These are phyloP conservation scores for Penicillium samsonianum DNA, from an alignment of 495 filamentous ascomycete species.

Conservation along the genomic window DNA sequence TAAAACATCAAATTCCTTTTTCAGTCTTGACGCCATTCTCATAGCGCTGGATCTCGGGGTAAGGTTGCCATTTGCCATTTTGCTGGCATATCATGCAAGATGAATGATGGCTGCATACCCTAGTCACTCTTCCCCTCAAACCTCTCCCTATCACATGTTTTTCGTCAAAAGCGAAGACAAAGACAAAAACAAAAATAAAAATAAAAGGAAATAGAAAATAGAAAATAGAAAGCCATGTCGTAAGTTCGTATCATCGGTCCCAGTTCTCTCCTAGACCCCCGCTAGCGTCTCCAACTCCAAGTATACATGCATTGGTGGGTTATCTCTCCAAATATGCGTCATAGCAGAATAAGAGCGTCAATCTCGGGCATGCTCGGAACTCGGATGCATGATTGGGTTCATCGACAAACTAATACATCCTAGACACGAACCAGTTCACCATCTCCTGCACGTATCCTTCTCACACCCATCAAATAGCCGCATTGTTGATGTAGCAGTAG, in stretches of 20 bases:
- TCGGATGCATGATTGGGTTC: background rate
- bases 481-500: background rate
- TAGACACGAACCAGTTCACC: background rate
- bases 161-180: background rate
- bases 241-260: background rate
- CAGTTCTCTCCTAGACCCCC: background rate
- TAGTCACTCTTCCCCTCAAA: background rate
- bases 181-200: background rate
- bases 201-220: background rate
- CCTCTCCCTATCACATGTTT: background rate
- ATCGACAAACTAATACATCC: background rate
- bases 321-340: background rate
- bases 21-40: background rate
- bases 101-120: background rate
- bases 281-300: background rate
- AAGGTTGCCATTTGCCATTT: background rate
- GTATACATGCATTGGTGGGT: background rate
- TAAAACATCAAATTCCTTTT: background rate
- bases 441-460: background rate
- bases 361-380: constrained; percentile 1
- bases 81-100: constrained; percentile 3
- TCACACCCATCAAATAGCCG: background rate
- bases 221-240: background rate
- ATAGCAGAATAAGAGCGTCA: background rate
- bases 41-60: background rate